These are phyloP conservation scores for Mortierella alpina DNA, from an alignment of 192 early-diverging fungal species.

Conservation along the genomic window DNA sequence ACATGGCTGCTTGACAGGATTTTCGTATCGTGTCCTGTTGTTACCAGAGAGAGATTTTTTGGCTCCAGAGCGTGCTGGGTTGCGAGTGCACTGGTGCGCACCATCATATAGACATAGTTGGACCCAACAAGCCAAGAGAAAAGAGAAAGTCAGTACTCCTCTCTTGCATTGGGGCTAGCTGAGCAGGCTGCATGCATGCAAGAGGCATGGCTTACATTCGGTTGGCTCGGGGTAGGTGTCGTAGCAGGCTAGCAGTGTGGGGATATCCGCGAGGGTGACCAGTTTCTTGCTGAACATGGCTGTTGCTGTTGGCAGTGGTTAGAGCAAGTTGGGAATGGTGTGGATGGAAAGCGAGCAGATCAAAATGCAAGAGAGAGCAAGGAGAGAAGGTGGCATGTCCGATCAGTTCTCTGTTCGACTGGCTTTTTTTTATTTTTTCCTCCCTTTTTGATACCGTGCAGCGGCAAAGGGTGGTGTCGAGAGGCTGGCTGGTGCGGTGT, in stretches of 20 bases:
- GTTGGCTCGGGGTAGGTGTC: not conserved
- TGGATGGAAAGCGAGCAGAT: too few relatives aligned
- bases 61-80: not conserved
- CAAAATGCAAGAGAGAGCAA: too few relatives aligned
- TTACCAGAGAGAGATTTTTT: slow-evolving; percentile 21
- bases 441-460: too few relatives aligned
- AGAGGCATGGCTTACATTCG: not conserved
- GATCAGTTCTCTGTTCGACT: too few relatives aligned
- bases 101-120: not conserved
- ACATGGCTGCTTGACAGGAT: not conserved
- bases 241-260: not conserved
- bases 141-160: not conserved
- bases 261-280: slow-evolving; percentile 2
- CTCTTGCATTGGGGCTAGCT: not conserved
- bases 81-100: too few relatives aligned
- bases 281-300: too few relatives aligned
- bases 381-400: too few relatives aligned
- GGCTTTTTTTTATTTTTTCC: too few relatives aligned
- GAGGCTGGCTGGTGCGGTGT: too few relatives aligned
- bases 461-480: too few relatives aligned
- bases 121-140: not conserved
- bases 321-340: too few relatives aligned
- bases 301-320: too few relatives aligned
- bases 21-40: not conserved
- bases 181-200: not conserved